These are phyloP conservation scores for Lecanicillium sp. DNA, from an alignment of 2,329 filamentous ascomycete genomes.

Conservation along the genomic window DNA sequence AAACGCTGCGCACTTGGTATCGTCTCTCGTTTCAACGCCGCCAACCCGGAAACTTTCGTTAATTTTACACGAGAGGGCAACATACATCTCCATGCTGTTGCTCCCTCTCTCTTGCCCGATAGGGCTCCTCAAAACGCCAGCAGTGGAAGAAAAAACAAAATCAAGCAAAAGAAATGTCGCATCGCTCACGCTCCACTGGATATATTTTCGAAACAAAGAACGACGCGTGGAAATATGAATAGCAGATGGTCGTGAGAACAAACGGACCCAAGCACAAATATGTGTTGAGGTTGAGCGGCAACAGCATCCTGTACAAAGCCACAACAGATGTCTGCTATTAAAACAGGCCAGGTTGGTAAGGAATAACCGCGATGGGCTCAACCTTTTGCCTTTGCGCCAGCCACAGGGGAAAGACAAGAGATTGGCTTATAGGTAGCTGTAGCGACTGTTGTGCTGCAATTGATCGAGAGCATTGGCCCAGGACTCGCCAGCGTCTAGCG, in stretches of 20 bases:
- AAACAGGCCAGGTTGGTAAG: too few relatives aligned
- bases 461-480: slow-evolving; percentile 22
- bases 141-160: slow-evolving; percentile 3
- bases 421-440: slow-evolving; percentile 4
- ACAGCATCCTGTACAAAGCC: too few relatives aligned
- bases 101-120: neutral
- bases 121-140: neutral
- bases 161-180: neutral
- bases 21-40: slow-evolving; percentile 6
- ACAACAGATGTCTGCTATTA: too few relatives aligned
- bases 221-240: too few relatives aligned
- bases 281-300: too few relatives aligned
- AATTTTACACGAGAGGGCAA: slow-evolving; percentile 4
- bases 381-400: too few relatives aligned
- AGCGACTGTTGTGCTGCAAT: neutral
- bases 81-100: neutral
- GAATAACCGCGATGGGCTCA: too few relatives aligned
- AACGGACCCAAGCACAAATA: too few relatives aligned
- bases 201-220: neutral
- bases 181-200: neutral
- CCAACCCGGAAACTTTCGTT: neutral
- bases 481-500: slow-evolving; percentile 26
- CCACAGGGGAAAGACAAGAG: too few relatives aligned
- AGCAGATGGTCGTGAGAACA: too few relatives aligned
- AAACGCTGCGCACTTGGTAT: slow-evolving; percentile 7